Evolutionary conservation across 208 protist species (phyloP).

Genomic region (Tritrichomonas musculus): DNA sequence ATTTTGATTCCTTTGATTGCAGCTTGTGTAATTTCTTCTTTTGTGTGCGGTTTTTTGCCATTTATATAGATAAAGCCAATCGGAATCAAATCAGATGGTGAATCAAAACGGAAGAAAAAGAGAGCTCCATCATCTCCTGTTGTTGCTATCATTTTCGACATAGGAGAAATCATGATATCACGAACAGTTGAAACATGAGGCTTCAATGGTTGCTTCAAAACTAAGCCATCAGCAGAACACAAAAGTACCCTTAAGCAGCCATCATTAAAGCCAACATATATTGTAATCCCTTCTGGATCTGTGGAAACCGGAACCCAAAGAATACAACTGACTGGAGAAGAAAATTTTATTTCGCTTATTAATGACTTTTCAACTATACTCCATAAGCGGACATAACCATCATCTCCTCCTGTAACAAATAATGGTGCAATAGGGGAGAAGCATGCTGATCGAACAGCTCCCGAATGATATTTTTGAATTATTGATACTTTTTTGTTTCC

Average conservation of each 20-base stretch:
- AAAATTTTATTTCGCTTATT: neutral
- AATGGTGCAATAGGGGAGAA: slow-evolving; percentile 66
- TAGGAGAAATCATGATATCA: slow-evolving; percentile 60
- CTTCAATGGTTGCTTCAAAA: slow-evolving; percentile 51
- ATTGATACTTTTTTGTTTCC: neutral
- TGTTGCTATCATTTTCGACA: slow-evolving; percentile 66
- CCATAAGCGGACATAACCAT: slow-evolving; percentile 73
- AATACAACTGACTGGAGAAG: neutral
- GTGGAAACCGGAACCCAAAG: slow-evolving; percentile 33
- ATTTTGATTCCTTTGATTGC: neutral
- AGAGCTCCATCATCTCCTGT: slow-evolving; percentile 63
- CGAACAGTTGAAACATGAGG: slow-evolving; percentile 64
- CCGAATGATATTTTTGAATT: slow-evolving; percentile 70
- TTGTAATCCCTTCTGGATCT: neutral
- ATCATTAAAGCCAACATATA: slow-evolving; percentile 62
- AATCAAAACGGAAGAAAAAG: slow-evolving; percentile 73
- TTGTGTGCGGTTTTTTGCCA: slow-evolving; percentile 39
- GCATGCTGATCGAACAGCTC: slow-evolving; percentile 63
- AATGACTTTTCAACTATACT: slow-evolving; percentile 68
- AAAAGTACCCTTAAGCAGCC: slow-evolving; percentile 69
- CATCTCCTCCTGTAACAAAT: slow-evolving; percentile 70
- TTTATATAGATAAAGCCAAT: slow-evolving; percentile 67
- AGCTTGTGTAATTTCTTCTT: slow-evolving; percentile 26
- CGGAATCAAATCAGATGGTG: slow-evolving; percentile 47
- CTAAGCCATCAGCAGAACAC: slow-evolving; percentile 44